Evolutionary conservation across 495 filamentous ascomycete genomes (phyloP), one percentile per base, ranked within the genome.

Genomic region (Collariella sp.): DNA sequence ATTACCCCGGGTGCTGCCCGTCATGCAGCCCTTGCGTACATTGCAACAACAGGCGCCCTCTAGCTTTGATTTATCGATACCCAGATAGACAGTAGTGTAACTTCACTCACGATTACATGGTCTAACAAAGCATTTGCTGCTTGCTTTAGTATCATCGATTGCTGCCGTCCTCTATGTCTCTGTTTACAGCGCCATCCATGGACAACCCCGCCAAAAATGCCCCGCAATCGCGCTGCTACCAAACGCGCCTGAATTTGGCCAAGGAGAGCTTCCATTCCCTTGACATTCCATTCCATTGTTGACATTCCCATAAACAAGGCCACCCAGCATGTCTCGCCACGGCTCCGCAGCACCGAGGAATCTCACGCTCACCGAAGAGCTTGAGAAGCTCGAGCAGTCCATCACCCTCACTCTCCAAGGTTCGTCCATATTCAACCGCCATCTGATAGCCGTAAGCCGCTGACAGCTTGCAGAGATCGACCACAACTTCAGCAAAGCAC

Each of bases 331-430:
- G 75, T 74, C 73, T 56, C 69, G 67, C 51, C 59, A 68, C 2
- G 60, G 73, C 15, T 67, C 74, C 5, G 74, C 80, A 1, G 68
- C 80, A 7, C 72, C 79, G 48, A 78, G 89, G 40, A 84, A 80
- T 20, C 74, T 96, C 49, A 85, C 87, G 5, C 77, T 96, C 53
- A 93, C 91, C 0, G 93, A 97, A 62, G 93, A 98, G 73, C 77
- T 98, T 19, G 93, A 98, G 75, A 96, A 88, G 66, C 72, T 98
- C 13, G 93, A 98, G 65, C 94, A 97, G 66, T 90, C 86, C 34
- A 97, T 98, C 63, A 98, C 93, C 13, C 78, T 97, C 36, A 96
- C 93, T 3, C 77, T 98, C 0, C 93, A 98, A 84, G 89, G 89
- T 87, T 67, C 58, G 71, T 48, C 44, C 23, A 19, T 4, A 20